Base-by-base conservation (phyloP, 1,139 yeast species). In the Blastobotrys proliferans region DNA sequence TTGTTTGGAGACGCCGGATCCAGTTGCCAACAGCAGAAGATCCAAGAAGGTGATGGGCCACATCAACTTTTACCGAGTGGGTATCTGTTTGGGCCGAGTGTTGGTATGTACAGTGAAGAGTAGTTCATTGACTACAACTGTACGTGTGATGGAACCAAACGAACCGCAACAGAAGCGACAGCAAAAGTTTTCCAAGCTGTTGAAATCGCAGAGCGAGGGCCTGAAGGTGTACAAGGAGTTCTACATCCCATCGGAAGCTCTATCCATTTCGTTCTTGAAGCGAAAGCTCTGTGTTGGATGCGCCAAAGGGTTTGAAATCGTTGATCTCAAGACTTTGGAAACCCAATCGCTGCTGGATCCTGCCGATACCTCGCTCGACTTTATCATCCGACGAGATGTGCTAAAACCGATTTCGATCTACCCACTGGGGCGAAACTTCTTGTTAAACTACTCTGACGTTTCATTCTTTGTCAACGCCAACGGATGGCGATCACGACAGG, bases 401-500 rank as follows among this genome's bases (percentile, higher is more conserved):
- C 76, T 92, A 46, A 85, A 86, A 52, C 98, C 98, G 20, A 77
- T 88, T 61, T 90, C 95, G 3, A 88, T 92, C 49, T 94, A 90
- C 63, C 76, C 95, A 47, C 77, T 92, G 49, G 94, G 94, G 49
- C 81, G 83, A 47, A 94, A 90, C 67, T 90, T 92, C 61, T 68
- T 92, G 57, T 73, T 92, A 48, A 82, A 90, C 61, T 92, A 88
- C 61, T 79, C 94, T 3, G 96, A 88, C 60, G 90, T 92, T 62
- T 92, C 96, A 39, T 92, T 92, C 64, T 87, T 85, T 65, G 94
- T 92, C 53, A 90, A 92, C 58, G 76, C 86, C 47, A 90, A 90
- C 62, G 98, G 98, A 25, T 92, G 98, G 98, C 76, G 97, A 57
- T 83, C 94, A 20, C 79, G 92, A 51, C 90, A 92, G 40, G 92